Evolutionary conservation across 768 basidiomycete genomes (phyloP), one percentile per base, ranked within the genome.

Genomic region (Auriscalpium orientale): DNA sequence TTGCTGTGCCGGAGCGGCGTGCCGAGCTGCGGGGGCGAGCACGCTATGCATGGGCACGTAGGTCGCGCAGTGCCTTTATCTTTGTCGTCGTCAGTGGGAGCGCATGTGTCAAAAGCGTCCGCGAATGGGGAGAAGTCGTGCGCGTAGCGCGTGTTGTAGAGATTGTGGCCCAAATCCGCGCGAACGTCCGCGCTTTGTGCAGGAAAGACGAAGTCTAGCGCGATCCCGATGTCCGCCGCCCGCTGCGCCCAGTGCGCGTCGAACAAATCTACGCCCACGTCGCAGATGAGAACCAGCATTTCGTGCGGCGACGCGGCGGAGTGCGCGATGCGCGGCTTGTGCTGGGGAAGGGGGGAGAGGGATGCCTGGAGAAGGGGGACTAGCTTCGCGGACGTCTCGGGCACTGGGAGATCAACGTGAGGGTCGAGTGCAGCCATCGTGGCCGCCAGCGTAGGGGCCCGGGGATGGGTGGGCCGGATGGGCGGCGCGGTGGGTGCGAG

Each of bases 151-250:
- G 65, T 46, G 46, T 81, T 73, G 62, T 89, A 94, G 4, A 95
- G 67, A 59, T 92, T 92, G 60, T 88, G 83, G 0, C 89, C 91
- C 8, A 91, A 61, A 45, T 81, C 75, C 9, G 59, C 60, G 60
- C 68, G 74, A 15, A 67, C 69, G 21, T 58, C 50, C n/a, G 47
- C 16, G 33, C 46, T 46, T 58, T 48, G 51, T 50, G 63, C 76
- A 0, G 89, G 91, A 66, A 95, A 93, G 4, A 63, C 65, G 65
- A 94, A 92, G 63, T 93, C 91, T 8, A 95, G 72, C 0, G 85
- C 89, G 15, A 93, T 71, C 12, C 92, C 92, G 3, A 81, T 60
- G 51, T 82, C 76, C 1, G 88, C 88, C 0, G 85, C 83, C 3
- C 73, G 68, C 57, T 84, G 80, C 0, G 82, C 89, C 84, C 87